Evolutionary conservation across 495 filamentous ascomycete genomes (phyloP).

Genomic region (Lentithecium fluviatile): DNA sequence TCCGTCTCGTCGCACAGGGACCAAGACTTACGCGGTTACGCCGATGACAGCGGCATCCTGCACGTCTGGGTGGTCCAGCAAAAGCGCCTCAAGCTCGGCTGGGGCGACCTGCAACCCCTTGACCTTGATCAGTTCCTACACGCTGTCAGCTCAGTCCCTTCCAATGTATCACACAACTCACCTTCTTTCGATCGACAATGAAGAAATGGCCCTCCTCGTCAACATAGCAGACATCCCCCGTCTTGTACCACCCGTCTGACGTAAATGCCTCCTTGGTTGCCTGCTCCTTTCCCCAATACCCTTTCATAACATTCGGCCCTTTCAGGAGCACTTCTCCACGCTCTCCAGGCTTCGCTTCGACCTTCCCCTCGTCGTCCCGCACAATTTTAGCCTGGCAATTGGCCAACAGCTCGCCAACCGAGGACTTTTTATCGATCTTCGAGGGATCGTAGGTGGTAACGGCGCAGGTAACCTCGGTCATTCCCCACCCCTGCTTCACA

Average conservation of each 20-base stretch:
- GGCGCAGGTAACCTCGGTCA: conserved; percentile 76
- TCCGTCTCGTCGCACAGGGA: neutral
- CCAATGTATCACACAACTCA: conserved; percentile 1
- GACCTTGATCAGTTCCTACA: conserved; percentile 46
- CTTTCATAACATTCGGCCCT: conserved; percentile 46
- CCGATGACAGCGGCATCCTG: conserved; percentile 44
- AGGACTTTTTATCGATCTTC: conserved; percentile 38
- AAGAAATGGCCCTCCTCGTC: conserved; percentile 40
- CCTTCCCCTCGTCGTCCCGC: conserved; percentile 42
- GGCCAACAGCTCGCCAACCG: conserved; percentile 67
- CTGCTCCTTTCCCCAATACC: conserved; percentile 44
- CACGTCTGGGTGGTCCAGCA: conserved; percentile 43
- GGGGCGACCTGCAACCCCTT: conserved; percentile 46
- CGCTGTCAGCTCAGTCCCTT: conserved; percentile 1
- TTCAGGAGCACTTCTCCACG: conserved; percentile 43
- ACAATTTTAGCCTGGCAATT: conserved; percentile 68
- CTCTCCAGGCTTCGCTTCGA: conserved; percentile 35
- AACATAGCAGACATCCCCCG: conserved; percentile 43
- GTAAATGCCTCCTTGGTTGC: conserved; percentile 43
- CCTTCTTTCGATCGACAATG: conserved; percentile 48
- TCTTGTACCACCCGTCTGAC: conserved; percentile 45
- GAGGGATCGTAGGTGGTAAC: conserved; percentile 60
- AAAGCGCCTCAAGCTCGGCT: conserved; percentile 43
- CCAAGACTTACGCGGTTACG: conserved; percentile 36
- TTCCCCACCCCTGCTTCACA: conserved; percentile 80